phyloP scores from a whole-genome alignment of 768 basidiomycete species.

The Pleurotus djamor region DNA sequence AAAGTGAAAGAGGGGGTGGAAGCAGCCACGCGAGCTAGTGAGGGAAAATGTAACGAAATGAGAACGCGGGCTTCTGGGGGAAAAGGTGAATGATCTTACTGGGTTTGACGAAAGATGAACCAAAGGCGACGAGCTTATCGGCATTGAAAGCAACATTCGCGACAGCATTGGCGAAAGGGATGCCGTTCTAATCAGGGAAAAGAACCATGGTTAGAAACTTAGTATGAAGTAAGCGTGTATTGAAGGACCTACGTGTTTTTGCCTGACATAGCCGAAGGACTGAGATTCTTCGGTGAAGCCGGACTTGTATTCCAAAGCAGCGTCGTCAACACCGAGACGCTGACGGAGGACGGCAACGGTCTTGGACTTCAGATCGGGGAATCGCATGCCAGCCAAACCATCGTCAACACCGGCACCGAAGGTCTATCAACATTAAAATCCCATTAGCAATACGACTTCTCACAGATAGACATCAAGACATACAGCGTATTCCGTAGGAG shows the following conservation, averaged over 20 bases:
- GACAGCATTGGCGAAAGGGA: slow-evolving; percentile 35
- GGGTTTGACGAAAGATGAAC: slow-evolving; percentile 43
- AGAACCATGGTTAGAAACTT: no score
- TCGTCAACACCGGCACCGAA: not conserved
- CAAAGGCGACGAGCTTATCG: slow-evolving; percentile 38
- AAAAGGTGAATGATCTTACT: slow-evolving; percentile 21
- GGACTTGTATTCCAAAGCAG: slow-evolving; percentile 18
- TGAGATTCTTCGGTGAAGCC: slow-evolving; percentile 20
- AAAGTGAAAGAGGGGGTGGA: slow-evolving; percentile 32
- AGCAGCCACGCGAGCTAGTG: slow-evolving; percentile 23
- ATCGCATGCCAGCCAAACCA: slow-evolving; percentile 26
- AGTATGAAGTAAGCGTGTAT: no score
- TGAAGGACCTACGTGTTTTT: slow-evolving; percentile 9
- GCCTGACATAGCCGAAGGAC: slow-evolving; percentile 22
- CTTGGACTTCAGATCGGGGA: slow-evolving; percentile 18
- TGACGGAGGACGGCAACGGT: slow-evolving; percentile 19
- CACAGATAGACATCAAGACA: not conserved
- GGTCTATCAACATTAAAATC: not conserved
- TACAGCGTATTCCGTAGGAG: slow-evolving; percentile 31
- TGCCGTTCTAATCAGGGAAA: slow-evolving; percentile 12
- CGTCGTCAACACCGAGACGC: slow-evolving; percentile 17
- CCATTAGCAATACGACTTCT: not conserved
- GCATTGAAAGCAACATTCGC: slow-evolving; percentile 41
- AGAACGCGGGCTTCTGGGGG: no score
- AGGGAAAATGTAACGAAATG: no score